Evolutionary conservation across 257 asterid species (phyloP).

Genomic region (Solanum chilense): DNA sequence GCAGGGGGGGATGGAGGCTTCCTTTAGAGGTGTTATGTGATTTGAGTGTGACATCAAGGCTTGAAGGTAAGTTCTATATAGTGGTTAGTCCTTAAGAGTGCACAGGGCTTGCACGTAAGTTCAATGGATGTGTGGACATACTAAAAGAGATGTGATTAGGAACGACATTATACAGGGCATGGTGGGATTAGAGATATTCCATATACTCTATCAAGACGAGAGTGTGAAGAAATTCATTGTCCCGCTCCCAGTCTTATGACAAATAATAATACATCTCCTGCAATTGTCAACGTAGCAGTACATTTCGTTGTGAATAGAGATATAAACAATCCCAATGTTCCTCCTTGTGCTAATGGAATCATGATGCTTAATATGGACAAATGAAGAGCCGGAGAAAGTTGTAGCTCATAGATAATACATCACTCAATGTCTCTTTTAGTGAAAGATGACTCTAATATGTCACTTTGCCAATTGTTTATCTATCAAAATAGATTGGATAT

Average conservation of each 20-base stretch:
- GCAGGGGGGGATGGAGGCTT: not conserved
- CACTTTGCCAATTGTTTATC: too few species aligned
- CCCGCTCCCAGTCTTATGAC: not conserved
- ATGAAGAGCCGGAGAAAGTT: not conserved
- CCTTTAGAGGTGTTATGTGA: not conserved
- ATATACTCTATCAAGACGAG: not conserved
- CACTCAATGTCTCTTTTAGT: too few species aligned
- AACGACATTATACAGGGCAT: not conserved
- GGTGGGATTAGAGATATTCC: not conserved
- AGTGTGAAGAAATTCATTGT: not conserved
- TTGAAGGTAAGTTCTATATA: not conserved
- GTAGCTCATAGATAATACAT: too few species aligned
- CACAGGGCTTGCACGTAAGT: too few species aligned
- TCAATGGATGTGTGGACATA: not conserved
- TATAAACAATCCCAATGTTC: not conserved
- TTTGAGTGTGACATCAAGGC: not conserved
- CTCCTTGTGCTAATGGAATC: not conserved
- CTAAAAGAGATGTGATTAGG: not conserved
- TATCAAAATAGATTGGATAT: too few species aligned
- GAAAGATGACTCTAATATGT: too few species aligned
- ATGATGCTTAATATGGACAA: not conserved
- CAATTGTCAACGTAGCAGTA: not conserved
- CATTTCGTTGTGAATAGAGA: not conserved
- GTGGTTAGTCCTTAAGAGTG: not conserved
- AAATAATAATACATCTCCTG: not conserved